Base-by-base conservation (phyloP, 1,139 yeast species). In the Taphrina communis region DNA sequence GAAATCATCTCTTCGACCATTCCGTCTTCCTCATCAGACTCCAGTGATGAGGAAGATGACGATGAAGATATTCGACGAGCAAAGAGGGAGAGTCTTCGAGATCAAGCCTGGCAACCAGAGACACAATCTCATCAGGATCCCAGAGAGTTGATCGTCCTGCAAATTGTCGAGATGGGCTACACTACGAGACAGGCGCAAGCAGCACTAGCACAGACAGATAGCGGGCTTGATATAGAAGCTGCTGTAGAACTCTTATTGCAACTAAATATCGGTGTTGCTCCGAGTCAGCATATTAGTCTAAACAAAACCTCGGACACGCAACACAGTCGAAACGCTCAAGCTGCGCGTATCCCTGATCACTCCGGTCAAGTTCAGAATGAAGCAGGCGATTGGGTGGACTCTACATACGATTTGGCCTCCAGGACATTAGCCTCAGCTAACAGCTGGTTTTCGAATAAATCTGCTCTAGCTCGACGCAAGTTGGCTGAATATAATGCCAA, bases 101-200 rank as follows among this genome's bases (percentile, higher is more conserved):
- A 42, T 42, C 56, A 50, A 38, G 59, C 36, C 51, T 1, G 14
- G 11, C 55, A 39, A 39, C 12, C 53, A 8, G 8, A 9, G 36
- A 8, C 39, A 7, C 12, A 39, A 11, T 19, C 25, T 7, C 5
- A 19, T 12, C 52, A 21, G 9, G 62, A 57, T 19, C 58, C 58
- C 2, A 35, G 36, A 35, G 58, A 14, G 6, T 81, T 81, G 31
- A 81, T 86, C 1, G 77, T 90, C 36, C 94, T 94, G 0, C 90
- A 87, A 73, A 80, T 90, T 66, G 78, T 90, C 0, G 96, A 90
- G 72, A 90, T 90, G 84, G 96, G 97, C 1, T 90, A 90, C 74
- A 79, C 88, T 0, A 79, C 84, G 0, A 88, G 85, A 1, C 85
- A 83, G 66, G 86, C 95, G 3, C 83, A 82, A 55, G 79, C 80